Evolutionary conservation across 2,329 filamentous ascomycete genomes (phyloP).

Genomic region (Alternaria arbusti): DNA sequence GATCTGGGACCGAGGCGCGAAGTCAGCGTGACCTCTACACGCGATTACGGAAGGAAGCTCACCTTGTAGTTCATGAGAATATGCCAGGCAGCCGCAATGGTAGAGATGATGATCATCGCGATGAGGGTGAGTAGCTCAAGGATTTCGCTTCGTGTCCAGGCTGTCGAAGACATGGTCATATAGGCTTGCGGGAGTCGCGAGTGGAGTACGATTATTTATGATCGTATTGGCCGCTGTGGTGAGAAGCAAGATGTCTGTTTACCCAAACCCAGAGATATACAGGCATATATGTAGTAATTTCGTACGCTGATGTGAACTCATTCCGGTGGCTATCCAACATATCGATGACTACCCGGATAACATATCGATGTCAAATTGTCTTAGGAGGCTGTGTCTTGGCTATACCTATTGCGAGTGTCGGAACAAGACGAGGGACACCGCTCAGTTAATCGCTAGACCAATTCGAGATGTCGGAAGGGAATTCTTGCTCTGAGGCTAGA

Average conservation of each 20-base stretch:
- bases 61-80: not conserved
- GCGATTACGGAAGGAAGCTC: not conserved
- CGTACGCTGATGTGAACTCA: accelerated
- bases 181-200: not conserved
- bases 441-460: not conserved
- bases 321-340: not conserved
- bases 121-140: not conserved
- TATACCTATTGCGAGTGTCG: not conserved
- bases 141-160: not conserved
- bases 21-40: not conserved
- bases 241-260: not conserved
- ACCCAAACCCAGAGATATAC: not conserved
- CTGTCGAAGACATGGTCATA: not conserved
- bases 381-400: not conserved
- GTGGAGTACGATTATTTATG: not conserved
- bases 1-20: not conserved
- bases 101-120: not conserved
- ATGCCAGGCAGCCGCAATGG: not conserved
- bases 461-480: not conserved
- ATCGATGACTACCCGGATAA: not conserved
- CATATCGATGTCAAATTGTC: not conserved
- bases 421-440: not conserved
- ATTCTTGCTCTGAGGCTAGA: no score
- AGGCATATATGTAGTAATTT: not conserved
- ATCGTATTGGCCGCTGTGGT: not conserved